These are phyloP conservation scores for barrel medic (Medicago truncatula) DNA, from an alignment of 306 rosid species.

Conservation along the genomic window DNA sequence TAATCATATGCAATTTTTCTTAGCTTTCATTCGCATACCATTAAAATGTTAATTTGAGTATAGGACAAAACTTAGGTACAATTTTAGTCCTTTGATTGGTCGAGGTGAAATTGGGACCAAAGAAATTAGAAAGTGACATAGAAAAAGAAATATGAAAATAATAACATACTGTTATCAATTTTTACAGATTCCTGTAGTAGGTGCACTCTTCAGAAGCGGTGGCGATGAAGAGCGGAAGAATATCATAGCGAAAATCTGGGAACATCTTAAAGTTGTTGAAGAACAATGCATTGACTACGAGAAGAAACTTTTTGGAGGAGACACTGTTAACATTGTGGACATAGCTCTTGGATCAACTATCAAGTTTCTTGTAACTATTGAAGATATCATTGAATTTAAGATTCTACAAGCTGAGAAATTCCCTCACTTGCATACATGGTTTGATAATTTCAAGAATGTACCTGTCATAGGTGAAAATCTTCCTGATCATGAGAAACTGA, in stretches of 20 bases:
- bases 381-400: neutral
- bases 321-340: conserved; percentile 7
- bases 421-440: neutral
- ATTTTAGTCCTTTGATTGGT: too few relatives aligned
- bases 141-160: too few relatives aligned
- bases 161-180: neutral
- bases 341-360: conserved; percentile 6
- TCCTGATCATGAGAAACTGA: neutral
- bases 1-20: neutral
- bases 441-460: neutral
- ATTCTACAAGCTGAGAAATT: neutral
- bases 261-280: neutral
- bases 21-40: neutral
- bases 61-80: too few relatives aligned
- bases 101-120: too few relatives aligned
- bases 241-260: neutral
- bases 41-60: too few relatives aligned
- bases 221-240: neutral
- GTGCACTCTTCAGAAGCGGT: neutral
- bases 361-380: neutral
- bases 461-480: neutral
- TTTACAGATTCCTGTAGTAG: neutral
- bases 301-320: neutral
- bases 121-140: too few relatives aligned
- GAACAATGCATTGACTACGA: neutral